phyloP scores from a whole-genome alignment of 106 monocot genomes.

The Dendrobium nobile region DNA sequence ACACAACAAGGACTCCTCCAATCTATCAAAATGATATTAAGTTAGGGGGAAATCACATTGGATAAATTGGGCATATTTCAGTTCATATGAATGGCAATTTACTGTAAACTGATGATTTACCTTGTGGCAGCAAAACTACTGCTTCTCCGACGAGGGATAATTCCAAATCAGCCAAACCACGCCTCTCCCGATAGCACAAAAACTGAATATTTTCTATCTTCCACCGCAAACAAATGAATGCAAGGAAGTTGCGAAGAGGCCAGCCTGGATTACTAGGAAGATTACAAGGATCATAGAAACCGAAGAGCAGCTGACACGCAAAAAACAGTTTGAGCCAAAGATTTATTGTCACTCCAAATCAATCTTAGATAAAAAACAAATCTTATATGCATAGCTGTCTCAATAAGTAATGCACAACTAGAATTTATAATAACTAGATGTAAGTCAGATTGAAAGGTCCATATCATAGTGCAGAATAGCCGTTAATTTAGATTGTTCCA shows the following conservation, averaged over 20 bases:
- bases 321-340: constrained; percentile 1
- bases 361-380: neutral
- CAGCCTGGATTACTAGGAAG: constrained; percentile 76
- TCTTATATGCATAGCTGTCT: neutral
- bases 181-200: constrained; percentile 89
- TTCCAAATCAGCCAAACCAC: constrained; percentile 62
- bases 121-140: constrained; percentile 44
- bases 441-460: neutral
- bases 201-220: constrained; percentile 65
- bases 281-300: constrained; percentile 94
- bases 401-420: neutral
- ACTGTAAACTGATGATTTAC: constrained; percentile 28
- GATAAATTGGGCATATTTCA: neutral
- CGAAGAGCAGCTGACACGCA: constrained; percentile 66
- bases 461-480: neutral
- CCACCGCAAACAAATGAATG: constrained; percentile 75
- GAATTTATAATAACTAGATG: neutral
- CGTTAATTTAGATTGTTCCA: neutral
- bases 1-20: constrained; percentile 44
- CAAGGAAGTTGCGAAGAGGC: constrained; percentile 82
- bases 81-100: constrained; percentile 8
- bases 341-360: neutral
- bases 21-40: constrained; percentile 18
- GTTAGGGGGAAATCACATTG: neutral
- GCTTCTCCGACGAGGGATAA: constrained; percentile 85